Evolutionary conservation across 805 yeast genomes (phyloP), one percentile per base, ranked within the genome.

Genomic region (Zygotorulaspora danielsina): DNA sequence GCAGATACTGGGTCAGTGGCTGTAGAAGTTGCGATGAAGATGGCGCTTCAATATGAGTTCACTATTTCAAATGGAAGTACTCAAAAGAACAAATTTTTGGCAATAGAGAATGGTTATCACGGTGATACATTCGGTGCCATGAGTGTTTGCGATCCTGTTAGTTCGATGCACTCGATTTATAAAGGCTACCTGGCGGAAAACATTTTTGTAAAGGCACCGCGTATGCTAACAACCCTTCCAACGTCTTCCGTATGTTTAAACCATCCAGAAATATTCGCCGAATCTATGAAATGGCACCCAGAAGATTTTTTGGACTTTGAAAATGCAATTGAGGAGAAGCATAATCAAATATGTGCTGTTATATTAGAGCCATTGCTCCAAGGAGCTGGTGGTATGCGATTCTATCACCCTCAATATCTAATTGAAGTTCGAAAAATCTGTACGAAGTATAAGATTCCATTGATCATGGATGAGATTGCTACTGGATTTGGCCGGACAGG

Each of bases 41-140:
- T 66, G 55, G 63, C 67, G 20, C 50, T 58, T n/a, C 61, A 55
- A 35, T 58, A 60, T 25, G 51, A 52, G 5, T 58, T 61, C 26
- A 45, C 56, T 9, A 38, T 44, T 10, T 13, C 20, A 10, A 15
- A 38, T 15, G 45, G 41, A 29, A 41, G 50, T 21, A 40, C 58
- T 19, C 57, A 59, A 21, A 53, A 53, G 38, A 59, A 19, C 17
- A 53, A 45, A 39, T 50, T 66, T 31, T 38, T 66, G 42, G 64
- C 67, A 41, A 57, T 61, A 16, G 51, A 52, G 4, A 53, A 52
- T 32, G 67, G 67, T 20, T 67, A 64, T 42, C 70, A 66, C 38
- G 71, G 71, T 9, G 63, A 67, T 41, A 61, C 67, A 1, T 48
- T 64, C 27, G 69, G 68, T 20, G 70, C 65, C 12, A 64, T 65